Percentiles rank a stretch among this genome's conserved stretches.
These are phyloP conservation scores for Penicillium odoratum DNA, from an alignment of 495 filamentous ascomycete species.

Conservation along the genomic window DNA sequence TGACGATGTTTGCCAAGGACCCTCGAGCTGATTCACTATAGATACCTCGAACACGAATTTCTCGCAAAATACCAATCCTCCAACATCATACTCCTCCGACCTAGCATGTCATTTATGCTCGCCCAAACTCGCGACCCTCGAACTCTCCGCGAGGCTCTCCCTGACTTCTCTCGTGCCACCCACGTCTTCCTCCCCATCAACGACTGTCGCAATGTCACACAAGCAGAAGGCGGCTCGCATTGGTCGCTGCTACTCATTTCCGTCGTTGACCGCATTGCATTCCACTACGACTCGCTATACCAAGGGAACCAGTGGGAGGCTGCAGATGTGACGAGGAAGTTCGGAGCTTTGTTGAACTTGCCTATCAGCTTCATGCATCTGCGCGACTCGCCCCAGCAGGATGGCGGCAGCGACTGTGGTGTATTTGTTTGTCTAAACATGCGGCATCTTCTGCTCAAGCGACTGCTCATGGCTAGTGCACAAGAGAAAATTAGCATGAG, in stretches of 20 bases:
- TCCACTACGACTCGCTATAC: constrained; percentile 93
- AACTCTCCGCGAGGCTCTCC: constrained; percentile 56
- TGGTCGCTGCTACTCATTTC: constrained; percentile 94
- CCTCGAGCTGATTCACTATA: constrained; percentile 33
- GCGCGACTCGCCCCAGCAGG: constrained; percentile 84
- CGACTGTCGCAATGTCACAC: constrained; percentile 71
- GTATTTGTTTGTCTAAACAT: constrained; percentile 95
- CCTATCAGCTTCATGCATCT: constrained; percentile 71
- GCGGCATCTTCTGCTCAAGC: constrained; percentile 80
- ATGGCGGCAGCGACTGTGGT: constrained; percentile 90
- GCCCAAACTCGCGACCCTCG: constrained; percentile 77
- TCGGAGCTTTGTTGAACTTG: constrained; percentile 63
- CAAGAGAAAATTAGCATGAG: constrained; percentile 90
- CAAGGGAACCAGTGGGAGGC: constrained; percentile 77
- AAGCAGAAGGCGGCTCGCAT: constrained; percentile 86
- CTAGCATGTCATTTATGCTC: constrained; percentile 91
- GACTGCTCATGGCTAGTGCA: constrained; percentile 72
- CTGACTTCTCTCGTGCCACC: constrained; percentile 73
- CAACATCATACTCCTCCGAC: constrained; percentile 87
- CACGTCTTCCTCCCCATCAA: constrained; percentile 98
- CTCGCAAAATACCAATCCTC: constrained; percentile 72
- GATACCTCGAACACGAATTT: constrained; percentile 87
- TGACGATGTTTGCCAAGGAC: constrained; percentile 2
- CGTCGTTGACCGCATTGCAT: constrained; percentile 83
- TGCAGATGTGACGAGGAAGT: constrained; percentile 57